Base-by-base conservation (phyloP, 75 land plant species). In the Sequoiadendron giganteum region DNA sequence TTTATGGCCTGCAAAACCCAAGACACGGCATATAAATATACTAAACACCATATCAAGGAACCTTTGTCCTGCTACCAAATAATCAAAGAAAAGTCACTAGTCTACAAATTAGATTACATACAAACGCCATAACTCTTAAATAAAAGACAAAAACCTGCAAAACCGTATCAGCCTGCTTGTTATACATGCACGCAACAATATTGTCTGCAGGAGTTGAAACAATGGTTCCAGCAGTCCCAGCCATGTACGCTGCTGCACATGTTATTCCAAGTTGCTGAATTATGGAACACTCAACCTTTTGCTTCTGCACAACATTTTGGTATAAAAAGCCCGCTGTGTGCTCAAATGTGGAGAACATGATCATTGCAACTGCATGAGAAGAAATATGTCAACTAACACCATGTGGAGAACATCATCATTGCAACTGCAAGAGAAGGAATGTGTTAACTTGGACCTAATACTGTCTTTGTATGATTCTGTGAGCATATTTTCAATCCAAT, bases 311-410 rank as follows among this genome's bases (percentile, higher is more conserved):
- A 10, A 97, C 87, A 48, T 90, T 89, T 16, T 76, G 85, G 85
- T 98, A 98, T 68, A 97, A 85, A 7, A 95, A 80, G 49, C 95
- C 96, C 38, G 95, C 94, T 8, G 97, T 93, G 89, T 95, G 97
- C 93, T 98, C 99, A 92, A 98, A 98, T 43, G 99, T 94, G 72
- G 99, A 91, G 85, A 98, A 98, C 98, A 97, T 96, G 30, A 95
- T 79, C 93, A 98, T 97, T n/a, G 99, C 88, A 91, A 95, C 99
- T 98, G 96, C 90, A 58, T 11, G 42, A 32, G 86, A 58, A 78
- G 86, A 32, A 82, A 47, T 32, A 56, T 21, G 38, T 40, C 39
- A 88, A 86, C 39, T 34, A 56, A 32, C 18, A 65, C 70, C 70
- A 28, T 43, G 98, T 93, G 77, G 99, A 91, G 85, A 98, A 98